Evolutionary conservation across 1,284 basidiomycete species (phyloP).

Genomic region (Polyporus tsugae): DNA sequence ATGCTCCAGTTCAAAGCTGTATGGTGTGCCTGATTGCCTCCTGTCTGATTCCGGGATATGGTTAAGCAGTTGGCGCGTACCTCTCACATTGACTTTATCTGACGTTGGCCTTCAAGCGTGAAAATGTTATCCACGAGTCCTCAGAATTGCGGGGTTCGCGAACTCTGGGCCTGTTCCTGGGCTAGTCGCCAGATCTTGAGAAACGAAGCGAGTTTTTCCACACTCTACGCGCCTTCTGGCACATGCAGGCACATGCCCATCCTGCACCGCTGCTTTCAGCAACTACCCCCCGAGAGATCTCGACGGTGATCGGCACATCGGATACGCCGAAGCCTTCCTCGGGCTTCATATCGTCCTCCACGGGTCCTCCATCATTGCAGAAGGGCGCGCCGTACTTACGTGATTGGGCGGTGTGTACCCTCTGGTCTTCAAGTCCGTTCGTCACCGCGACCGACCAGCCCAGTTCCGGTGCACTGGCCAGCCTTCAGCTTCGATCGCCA

Average conservation of each 20-base stretch:
- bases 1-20: background rate
- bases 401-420: background rate
- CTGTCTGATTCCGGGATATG: background rate
- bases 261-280: background rate
- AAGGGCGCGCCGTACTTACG: background rate
- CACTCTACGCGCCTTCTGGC: background rate
- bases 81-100: background rate
- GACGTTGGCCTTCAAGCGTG: background rate
- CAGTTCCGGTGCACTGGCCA: background rate
- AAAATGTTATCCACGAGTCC: background rate
- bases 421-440: background rate
- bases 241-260: background rate
- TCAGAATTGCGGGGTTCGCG: constrained; percentile 3
- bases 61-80: constrained; percentile 8
- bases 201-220: background rate
- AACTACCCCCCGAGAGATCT: constrained; percentile 2
- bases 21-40: background rate
- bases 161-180: background rate
- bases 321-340: background rate
- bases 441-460: background rate
- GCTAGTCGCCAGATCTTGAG: background rate
- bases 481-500: background rate
- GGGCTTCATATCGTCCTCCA: background rate
- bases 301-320: constrained; percentile 1
- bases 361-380: background rate